phyloP scores from a whole-genome alignment of 108 stramenopile genomes.

The Aurantiochytrium sp. region DNA sequence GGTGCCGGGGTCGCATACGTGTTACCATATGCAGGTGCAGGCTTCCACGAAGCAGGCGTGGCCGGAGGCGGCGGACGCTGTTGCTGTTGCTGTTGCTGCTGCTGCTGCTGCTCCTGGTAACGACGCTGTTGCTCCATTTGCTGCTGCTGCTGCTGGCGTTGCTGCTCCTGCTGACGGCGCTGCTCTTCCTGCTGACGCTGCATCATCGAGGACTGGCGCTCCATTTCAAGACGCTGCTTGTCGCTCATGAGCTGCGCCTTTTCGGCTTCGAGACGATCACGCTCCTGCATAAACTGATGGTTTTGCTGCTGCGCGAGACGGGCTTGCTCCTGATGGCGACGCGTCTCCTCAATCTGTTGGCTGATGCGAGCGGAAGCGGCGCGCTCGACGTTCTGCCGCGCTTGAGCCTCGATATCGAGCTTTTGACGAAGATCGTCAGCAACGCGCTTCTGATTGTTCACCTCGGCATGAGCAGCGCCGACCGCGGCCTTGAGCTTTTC shows the following conservation, averaged over 20 bases:
- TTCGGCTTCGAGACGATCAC: neutral
- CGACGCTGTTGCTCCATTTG: neutral
- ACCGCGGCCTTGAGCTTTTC: neutral
- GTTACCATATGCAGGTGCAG: neutral
- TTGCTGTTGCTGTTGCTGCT: neutral
- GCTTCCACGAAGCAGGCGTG: conserved; percentile 1
- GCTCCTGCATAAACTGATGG: conserved; percentile 13
- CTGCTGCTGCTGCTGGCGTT: neutral
- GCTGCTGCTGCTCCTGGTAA: neutral
- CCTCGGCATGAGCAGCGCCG: neutral
- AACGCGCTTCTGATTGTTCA: neutral
- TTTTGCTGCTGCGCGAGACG: neutral
- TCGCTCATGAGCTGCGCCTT: neutral
- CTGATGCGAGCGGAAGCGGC: neutral
- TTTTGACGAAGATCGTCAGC: neutral
- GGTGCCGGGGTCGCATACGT: conserved; percentile 12
- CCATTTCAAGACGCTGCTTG: neutral
- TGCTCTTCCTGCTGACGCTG: neutral
- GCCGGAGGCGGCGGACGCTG: neutral
- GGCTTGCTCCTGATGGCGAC: conserved; percentile 2
- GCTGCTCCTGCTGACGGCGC: neutral
- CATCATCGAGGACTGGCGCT: neutral
- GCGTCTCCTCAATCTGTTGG: neutral
- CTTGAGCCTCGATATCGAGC: neutral
- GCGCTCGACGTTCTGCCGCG: neutral